Evolutionary conservation across 257 asterid genomes (phyloP), one percentile per base, ranked within the genome.

Genomic region (Salvia miltiorrhiza): DNA sequence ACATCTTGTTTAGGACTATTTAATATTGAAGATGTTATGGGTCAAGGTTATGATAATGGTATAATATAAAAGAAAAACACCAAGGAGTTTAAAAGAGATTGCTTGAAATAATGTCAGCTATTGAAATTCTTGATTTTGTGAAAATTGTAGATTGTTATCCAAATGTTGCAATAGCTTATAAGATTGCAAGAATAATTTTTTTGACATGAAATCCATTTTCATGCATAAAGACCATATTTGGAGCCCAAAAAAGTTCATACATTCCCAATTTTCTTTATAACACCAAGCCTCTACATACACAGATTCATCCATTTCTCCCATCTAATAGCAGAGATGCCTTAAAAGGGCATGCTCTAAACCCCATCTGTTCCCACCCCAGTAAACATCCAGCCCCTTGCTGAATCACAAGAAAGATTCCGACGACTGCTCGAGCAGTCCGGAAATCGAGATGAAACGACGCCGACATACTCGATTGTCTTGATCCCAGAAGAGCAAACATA

Each of bases 261-360:
- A 56, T 43, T 47, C 55, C 63, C 78, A 76, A 28, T 33, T 35
- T 59, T 56, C 60, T 63, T 52, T 43, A 19, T 43, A 23, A 61
- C 72, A 56, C 58, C 65, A 72, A 71, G 32, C 61, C 74, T 35
- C 40, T 65, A 75, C 71, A 43, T 62, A 67, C 76, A 75, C 30
- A 71, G 73, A 71, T 62, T 62, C 19, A 49, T 63, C 66, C 58
- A 26, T 24, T 40, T 67, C 35, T 55, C 45, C 74, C 58, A 63
- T 70, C 44, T 53, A 61, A 71, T 28, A 58, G 56, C 77, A 77
- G 28, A 67, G 7, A 68, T 60, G 40, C 69, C 74, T 50, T 67
- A 4, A 49, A 76, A 64, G 37, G 56, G 71, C 50, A 59, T 40
- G 33, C 61, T 26, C 53, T 39, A 49, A 24, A 49, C 23, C 50